Conservation (phyloP, 1,139 yeast genomes). For the Blastobotrys raffinosifermentans region DNA sequence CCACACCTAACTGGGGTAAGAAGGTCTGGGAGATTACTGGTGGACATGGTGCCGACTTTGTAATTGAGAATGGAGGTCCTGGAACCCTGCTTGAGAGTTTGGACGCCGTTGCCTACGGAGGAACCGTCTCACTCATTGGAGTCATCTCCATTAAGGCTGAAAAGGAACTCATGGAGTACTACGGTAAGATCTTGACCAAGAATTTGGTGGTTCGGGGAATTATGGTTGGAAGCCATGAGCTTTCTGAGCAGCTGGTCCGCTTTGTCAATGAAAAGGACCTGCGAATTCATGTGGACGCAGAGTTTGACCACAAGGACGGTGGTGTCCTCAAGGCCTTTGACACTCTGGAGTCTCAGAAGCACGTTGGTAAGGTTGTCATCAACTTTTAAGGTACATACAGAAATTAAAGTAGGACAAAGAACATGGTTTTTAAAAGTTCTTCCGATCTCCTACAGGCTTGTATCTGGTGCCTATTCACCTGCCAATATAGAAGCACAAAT, state of each 20-base stretch:
- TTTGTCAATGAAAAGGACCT: slow-evolving; percentile 13
- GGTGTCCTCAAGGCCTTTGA: slow-evolving; percentile 14
- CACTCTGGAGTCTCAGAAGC: slow-evolving; percentile 11
- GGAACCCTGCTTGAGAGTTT: slow-evolving; percentile 14
- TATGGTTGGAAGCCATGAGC: slow-evolving; percentile 12
- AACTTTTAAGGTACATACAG: no score
- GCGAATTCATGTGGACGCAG: slow-evolving; percentile 13
- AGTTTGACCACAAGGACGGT: slow-evolving; percentile 13
- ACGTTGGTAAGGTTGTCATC: slow-evolving; percentile 16
- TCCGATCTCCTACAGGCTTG: no score
- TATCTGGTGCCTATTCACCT: no score
- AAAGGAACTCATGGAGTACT: slow-evolving; percentile 11
- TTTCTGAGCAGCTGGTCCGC: slow-evolving; percentile 13
- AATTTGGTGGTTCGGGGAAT: slow-evolving; percentile 15
- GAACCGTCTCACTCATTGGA: slow-evolving; percentile 14
- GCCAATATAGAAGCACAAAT: no score
- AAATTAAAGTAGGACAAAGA: no score
- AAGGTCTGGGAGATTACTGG: slow-evolving; percentile 13
- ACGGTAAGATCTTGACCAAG: slow-evolving; percentile 8
- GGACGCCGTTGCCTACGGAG: slow-evolving; percentile 11
- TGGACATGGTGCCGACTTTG: slow-evolving; percentile 15
- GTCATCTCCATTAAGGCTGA: slow-evolving; percentile 13
- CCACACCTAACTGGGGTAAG: slow-evolving; percentile 13
- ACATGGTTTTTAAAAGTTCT: no score
- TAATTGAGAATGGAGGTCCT: slow-evolving; percentile 17